Evolutionary conservation across 257 asterid species (phyloP), one percentile per base, ranked within the genome.

Genomic region (Galeopsis tetrahit): DNA sequence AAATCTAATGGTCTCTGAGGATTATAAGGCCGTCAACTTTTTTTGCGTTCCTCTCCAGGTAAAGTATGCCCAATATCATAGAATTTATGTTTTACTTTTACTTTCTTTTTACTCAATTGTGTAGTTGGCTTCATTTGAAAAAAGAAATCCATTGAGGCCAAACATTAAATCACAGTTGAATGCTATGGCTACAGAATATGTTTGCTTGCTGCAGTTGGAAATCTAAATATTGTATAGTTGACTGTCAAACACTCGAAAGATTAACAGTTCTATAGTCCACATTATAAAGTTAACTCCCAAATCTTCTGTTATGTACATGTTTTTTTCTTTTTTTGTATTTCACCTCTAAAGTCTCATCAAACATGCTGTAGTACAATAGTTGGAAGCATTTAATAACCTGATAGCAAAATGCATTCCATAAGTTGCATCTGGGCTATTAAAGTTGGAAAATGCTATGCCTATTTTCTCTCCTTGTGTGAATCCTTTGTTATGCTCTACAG

Each of bases 41-140:
- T 92, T 78, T 66, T 85, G 96, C 77, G 81, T 80, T 69, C 90
- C 99, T 33, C 98, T 93, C 82, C 97, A 92, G 95, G 97, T 83
- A 69, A 70, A 58, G 31, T 43, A 32, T 76, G 21, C 55, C 1
- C 35, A 7, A 62, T 17, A 46, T 70, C 48, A 61, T 36, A 46
- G 44, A 44, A 13, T 6, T 58, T 31, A 28, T 6, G 21, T 14
- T 67, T 64, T 57, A 14, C 10, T 49, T 58, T 36, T 73, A 43
- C 33, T 51, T 56, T 73, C 36, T 32, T 66, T 71, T 42, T 28
- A 31, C 58, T 58, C 9, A 14, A 15, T 32, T 21, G 43, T 43
- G 39, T 74, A 34, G 69, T 48, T 46, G 49, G 49, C 38, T 44
- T 75, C 74, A 57, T 67, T 66, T 21, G 49, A 59, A 5, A 48